Evolutionary conservation across 768 basidiomycete species (phyloP).

Genomic region (Atractiella rhizophila): DNA sequence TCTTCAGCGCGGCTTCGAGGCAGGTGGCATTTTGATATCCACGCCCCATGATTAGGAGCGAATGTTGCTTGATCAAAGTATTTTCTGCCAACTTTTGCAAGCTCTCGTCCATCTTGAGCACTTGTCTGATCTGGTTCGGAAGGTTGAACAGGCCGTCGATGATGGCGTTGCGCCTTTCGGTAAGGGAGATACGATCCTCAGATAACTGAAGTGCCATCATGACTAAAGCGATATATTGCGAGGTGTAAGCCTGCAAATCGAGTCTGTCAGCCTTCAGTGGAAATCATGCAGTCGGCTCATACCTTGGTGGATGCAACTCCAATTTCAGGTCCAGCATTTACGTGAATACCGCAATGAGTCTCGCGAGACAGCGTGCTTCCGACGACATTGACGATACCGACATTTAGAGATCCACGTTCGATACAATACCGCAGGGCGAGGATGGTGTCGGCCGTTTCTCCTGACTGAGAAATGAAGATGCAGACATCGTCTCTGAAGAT

Average conservation of each 20-base stretch:
- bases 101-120: conserved; percentile 49
- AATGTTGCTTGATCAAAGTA: conserved; percentile 35
- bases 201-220: conserved; percentile 98
- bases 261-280: conserved; percentile 3
- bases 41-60: conserved; percentile 83
- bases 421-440: conserved; percentile 84
- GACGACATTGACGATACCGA: conserved; percentile 96
- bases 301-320: conserved; percentile 96
- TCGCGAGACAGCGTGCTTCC: conserved; percentile 73
- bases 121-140: conserved; percentile 61
- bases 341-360: conserved; percentile 97
- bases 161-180: conserved; percentile 68
- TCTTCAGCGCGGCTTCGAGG: conserved; percentile 92
- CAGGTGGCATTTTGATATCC: conserved; percentile 98
- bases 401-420: conserved; percentile 82
- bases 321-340: conserved; percentile 96
- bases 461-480: conserved; percentile 86
- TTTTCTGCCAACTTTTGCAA: conserved; percentile 67
- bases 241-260: conserved; percentile 58
- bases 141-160: conserved; percentile 79
- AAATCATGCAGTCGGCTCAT: neutral
- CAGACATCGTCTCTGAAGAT: conserved; percentile 98
- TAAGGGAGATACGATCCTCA: conserved; percentile 85
- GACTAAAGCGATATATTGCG: conserved; percentile 89
- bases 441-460: conserved; percentile 96